Base-by-base conservation (phyloP, 2,329 filamentous ascomycete genomes). In the Penicillium sp. region DNA sequence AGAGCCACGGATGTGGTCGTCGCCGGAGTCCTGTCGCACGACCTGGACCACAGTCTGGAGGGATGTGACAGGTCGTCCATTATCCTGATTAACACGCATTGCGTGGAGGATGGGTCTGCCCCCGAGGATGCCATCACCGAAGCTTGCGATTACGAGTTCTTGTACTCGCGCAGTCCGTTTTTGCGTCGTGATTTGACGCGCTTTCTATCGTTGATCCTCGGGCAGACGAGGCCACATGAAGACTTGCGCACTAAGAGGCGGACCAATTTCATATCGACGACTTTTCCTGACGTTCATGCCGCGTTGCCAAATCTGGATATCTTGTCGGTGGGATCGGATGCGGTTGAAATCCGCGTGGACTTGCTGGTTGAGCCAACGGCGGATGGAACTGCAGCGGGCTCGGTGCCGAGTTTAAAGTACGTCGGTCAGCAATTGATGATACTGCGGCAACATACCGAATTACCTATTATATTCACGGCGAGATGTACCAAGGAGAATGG, bases 391-490 rank as follows among this genome's bases (percentile, higher is more conserved):
- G 80, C 80, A 2, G 87, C 85, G 68, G 87, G 85, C 33, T 77
- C 83, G 40, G 83, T 95, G 22, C 91, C 92, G 3, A 94, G 91
- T 72, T 76, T 95, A 67, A 89, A 89, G 72, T 95, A 95, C 75
- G 91, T 96, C 10, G 92, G 91, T 30, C 88, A 94, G 75, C 92
- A 96, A 76, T 83, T 96, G 58, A 93, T 94, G 90, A 80, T 92
- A 1, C 78, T 96, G 62, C 87, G 92, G 26, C 91, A 95, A 75
- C 86, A 90, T 64, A 95, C 91, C 0, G 92, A 96, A 70, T 80
- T 96, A 45, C 92, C 92, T n/a, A 92, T 96, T 72, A 93, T 96
- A 59, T 94, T 94, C 73, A 96, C 92, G 0, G 93, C 90, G 0
- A 84, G 92, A 67, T 95, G 92, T 73, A 92, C 87, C 2, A 86